phyloP scores from a whole-genome alignment of 2,329 filamentous ascomycete genomes.

The Lojkania enalia region DNA sequence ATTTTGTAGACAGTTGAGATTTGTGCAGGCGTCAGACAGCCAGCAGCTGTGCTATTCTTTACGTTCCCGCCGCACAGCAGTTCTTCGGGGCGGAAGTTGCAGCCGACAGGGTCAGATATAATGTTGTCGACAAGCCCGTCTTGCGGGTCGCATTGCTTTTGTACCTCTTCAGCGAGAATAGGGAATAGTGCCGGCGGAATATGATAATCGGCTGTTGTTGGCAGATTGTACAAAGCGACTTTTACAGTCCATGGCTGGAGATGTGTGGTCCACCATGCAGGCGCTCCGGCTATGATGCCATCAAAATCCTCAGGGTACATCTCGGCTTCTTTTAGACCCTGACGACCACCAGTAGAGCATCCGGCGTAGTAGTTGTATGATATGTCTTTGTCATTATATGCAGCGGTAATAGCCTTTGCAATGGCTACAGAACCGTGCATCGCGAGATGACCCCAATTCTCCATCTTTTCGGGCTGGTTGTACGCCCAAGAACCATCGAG shows the following conservation, averaged over 20 bases:
- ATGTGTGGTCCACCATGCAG: conserved; percentile 56
- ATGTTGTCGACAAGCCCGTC: conserved; percentile 55
- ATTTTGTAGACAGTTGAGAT: conserved; percentile 48
- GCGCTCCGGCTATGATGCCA: conserved; percentile 58
- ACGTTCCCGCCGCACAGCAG: conserved; percentile 43
- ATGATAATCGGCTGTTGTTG: conserved; percentile 49
- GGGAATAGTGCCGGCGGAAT: conserved; percentile 51
- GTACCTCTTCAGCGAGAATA: conserved; percentile 47
- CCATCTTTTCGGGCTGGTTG: conserved; percentile 40
- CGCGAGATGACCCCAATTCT: conserved; percentile 45
- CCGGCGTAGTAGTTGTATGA: conserved; percentile 60
- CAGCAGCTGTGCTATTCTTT: conserved; percentile 34
- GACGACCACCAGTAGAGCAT: conserved; percentile 63
- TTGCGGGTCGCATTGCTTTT: conserved; percentile 56
- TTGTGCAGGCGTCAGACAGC: conserved; percentile 51
- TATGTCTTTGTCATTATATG: conserved; percentile 53
- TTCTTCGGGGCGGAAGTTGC: conserved; percentile 47
- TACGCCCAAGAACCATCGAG: conserved; percentile 45
- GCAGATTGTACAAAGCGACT: conserved; percentile 54
- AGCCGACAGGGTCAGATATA: conserved; percentile 51
- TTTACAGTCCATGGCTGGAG: conserved; percentile 52
- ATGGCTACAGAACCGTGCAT: conserved; percentile 55
- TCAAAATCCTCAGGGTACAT: conserved; percentile 61
- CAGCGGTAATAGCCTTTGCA: conserved; percentile 53
- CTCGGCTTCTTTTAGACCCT: conserved; percentile 60